phyloP scores from a whole-genome alignment of 768 basidiomycete species.

The Gloeostereum incarnatum region DNA sequence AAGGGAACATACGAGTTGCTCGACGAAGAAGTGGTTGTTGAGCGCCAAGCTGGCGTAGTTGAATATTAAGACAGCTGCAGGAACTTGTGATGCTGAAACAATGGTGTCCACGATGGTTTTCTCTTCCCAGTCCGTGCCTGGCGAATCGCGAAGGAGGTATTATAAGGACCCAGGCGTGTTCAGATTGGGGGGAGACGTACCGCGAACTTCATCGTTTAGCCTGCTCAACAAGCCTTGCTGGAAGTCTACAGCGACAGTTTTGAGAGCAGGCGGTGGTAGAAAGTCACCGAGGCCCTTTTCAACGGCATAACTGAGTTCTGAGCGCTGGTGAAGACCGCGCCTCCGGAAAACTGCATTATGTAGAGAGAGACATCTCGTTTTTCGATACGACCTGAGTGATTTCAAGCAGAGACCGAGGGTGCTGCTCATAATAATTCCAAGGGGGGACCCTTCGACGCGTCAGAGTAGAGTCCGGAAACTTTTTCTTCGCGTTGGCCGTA shows the following conservation, averaged over 20 bases:
- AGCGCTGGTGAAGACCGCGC: constrained; percentile 41
- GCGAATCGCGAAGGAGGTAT: constrained; percentile 13
- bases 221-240: constrained; percentile 77
- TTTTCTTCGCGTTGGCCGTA: background rate
- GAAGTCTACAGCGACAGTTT: constrained; percentile 70
- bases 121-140: constrained; percentile 49
- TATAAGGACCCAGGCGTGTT: too few relatives aligned
- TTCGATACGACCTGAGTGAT: background rate
- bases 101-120: constrained; percentile 64
- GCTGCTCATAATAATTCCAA: background rate
- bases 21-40: constrained; percentile 94
- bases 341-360: background rate
- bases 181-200: constrained; percentile 28
- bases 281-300: constrained; percentile 74
- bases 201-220: constrained; percentile 64
- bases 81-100: constrained; percentile 50
- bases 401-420: background rate
- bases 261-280: constrained; percentile 64
- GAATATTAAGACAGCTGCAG: constrained; percentile 60
- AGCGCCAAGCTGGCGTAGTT: constrained; percentile 89
- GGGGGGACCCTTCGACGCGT: background rate
- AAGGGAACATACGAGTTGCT: constrained; percentile 58
- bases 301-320: constrained; percentile 51
- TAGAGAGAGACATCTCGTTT: too few relatives aligned
- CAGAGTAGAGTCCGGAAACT: background rate